Evolutionary conservation across 768 basidiomycete species (phyloP).

Genomic region (Termitomyces sp.): DNA sequence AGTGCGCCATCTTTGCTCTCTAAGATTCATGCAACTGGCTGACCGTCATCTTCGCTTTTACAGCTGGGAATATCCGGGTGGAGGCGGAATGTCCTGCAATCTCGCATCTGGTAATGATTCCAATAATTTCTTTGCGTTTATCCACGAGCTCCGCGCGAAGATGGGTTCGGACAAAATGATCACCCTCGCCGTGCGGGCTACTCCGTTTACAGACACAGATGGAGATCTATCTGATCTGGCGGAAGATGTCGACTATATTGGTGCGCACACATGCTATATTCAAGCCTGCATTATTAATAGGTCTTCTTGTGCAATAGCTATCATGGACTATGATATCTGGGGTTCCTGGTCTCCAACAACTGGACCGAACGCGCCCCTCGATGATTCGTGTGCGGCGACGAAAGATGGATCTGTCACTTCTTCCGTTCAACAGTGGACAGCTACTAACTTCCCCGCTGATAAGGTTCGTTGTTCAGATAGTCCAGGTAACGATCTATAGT

Average conservation of each 20-base stretch:
- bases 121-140: conserved; percentile 71
- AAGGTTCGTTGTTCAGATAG: conserved; percentile 16
- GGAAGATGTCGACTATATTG: conserved; percentile 47
- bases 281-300: neutral
- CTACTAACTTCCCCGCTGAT: conserved; percentile 65
- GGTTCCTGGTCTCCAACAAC: conserved; percentile 40
- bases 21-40: neutral
- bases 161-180: conserved; percentile 51
- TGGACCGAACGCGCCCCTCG: conserved; percentile 83
- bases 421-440: conserved; percentile 66
- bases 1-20: conserved; percentile 23
- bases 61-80: conserved; percentile 81
- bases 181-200: conserved; percentile 36
- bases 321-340: conserved; percentile 61
- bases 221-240: conserved; percentile 76
- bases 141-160: conserved; percentile 57
- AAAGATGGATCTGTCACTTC: conserved; percentile 69
- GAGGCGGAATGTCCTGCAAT: conserved; percentile 68
- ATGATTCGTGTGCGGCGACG: conserved; percentile 57
- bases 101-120: conserved; percentile 53
- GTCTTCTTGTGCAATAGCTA: conserved; percentile 21
- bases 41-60: neutral
- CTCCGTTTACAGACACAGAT: conserved; percentile 39
- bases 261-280: conserved; percentile 16
- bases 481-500: neutral